phyloP scores from a whole-genome alignment of 768 basidiomycete species.

The Sutorius australiensis region DNA sequence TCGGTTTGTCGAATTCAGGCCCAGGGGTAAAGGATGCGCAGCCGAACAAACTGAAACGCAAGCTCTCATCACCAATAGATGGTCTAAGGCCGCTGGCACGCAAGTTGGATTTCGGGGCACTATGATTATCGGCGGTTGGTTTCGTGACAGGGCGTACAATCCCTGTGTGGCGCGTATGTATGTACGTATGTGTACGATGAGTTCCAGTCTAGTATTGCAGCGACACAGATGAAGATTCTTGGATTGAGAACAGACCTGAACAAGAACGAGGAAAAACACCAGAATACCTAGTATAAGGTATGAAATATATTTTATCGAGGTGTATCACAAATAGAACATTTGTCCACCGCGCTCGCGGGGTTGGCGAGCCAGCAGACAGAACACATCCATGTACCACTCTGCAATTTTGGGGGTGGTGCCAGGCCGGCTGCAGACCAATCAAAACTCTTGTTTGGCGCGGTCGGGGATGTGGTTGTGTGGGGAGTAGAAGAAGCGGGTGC shows the following conservation, averaged over 20 bases:
- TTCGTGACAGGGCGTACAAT: neutral
- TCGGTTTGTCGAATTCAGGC: slow-evolving; percentile 47
- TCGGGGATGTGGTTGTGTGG: neutral
- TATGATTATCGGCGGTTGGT: slow-evolving; percentile 3
- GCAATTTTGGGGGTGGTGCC: slow-evolving; percentile 22
- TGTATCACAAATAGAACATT: slow-evolving; percentile 52
- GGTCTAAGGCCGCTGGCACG: slow-evolving; percentile 61
- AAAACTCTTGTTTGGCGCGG: slow-evolving; percentile 25
- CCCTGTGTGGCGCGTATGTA: neutral
- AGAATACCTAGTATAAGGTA: slow-evolving; percentile 6
- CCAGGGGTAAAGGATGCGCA: slow-evolving; percentile 49
- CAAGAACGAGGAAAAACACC: slow-evolving; percentile 13
- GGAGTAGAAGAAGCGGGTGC: neutral
- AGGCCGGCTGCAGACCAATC: slow-evolving; percentile 40
- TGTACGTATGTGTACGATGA: slow-evolving; percentile 3
- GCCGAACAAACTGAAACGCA: slow-evolving; percentile 64
- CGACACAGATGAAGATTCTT: neutral
- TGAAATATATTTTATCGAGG: slow-evolving; percentile 28
- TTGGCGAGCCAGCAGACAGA: slow-evolving; percentile 42
- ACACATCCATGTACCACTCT: slow-evolving; percentile 38
- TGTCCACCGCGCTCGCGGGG: slow-evolving; percentile 37
- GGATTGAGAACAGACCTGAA: slow-evolving; percentile 1
- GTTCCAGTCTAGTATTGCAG: neutral
- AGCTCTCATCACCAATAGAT: slow-evolving; percentile 53
- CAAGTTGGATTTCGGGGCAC: slow-evolving; percentile 61